These are phyloP conservation scores for Aspergillus olivimuriae DNA, from an alignment of 495 filamentous ascomycete species.

Conservation along the genomic window DNA sequence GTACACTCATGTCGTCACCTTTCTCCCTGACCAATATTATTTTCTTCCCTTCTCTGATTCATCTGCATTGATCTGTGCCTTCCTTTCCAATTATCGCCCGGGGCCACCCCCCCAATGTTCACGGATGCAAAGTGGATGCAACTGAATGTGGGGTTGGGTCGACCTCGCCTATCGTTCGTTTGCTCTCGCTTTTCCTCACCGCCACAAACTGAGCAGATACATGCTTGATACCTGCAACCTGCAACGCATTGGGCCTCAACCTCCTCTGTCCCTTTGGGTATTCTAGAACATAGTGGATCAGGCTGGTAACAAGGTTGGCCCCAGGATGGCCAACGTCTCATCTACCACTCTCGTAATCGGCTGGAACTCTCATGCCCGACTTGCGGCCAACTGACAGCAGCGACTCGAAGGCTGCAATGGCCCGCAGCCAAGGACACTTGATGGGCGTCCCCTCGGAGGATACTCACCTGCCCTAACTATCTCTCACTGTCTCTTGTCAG, in stretches of 20 bases:
- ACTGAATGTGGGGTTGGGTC: slow-evolving; percentile 29
- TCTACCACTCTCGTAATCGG: no score
- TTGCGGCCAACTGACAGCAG: no score
- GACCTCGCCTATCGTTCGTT: slow-evolving; percentile 31
- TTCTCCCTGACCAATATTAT: neutral
- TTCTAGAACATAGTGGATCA: slow-evolving; percentile 16
- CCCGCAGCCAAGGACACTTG: no score
- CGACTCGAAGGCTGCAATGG: no score
- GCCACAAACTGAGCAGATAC: slow-evolving; percentile 26
- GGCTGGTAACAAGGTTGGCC: slow-evolving; percentile 9
- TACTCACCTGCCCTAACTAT: no score
- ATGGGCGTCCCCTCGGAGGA: no score
- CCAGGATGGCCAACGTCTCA: neutral
- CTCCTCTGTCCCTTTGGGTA: slow-evolving; percentile 6
- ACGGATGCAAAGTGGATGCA: slow-evolving; percentile 14
- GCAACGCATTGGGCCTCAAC: slow-evolving; percentile 18
- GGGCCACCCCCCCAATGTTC: slow-evolving; percentile 7
- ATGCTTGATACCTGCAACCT: slow-evolving; percentile 21
- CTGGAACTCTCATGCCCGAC: slow-evolving; percentile 9
- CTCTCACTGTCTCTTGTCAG: no score
- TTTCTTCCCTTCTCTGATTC: neutral
- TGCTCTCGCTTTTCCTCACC: slow-evolving; percentile 28
- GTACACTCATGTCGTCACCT: neutral
- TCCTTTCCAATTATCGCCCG: slow-evolving; percentile 7
- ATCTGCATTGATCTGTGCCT: neutral